A percentile compares a stretch with the other conserved stretches of the same genome.
These are phyloP conservation scores for Leptographium wingfieldii DNA, from an alignment of 2,329 filamentous ascomycete species.

Conservation along the genomic window DNA sequence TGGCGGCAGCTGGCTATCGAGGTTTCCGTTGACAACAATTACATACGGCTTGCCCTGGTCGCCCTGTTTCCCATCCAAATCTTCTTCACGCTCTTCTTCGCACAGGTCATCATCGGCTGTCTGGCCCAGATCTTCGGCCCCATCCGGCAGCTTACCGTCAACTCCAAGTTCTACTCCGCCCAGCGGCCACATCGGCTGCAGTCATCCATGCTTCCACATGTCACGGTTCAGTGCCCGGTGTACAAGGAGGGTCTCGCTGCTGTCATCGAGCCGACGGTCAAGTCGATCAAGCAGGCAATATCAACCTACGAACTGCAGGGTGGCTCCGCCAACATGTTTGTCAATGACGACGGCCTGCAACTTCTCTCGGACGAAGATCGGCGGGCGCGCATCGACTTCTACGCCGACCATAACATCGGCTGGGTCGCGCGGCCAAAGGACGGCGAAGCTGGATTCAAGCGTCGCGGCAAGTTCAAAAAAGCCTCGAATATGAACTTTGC, in stretches of 20 bases:
- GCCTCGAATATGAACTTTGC: constrained; percentile 64
- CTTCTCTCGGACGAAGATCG: constrained; percentile 50
- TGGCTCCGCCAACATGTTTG: constrained; percentile 65
- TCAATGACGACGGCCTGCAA: constrained; percentile 66
- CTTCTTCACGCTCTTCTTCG: constrained; percentile 75
- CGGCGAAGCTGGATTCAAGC: constrained; percentile 47
- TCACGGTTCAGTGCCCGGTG: constrained; percentile 77
- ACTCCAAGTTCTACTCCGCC: constrained; percentile 75
- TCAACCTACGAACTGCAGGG: constrained; percentile 66
- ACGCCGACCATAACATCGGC: constrained; percentile 55
- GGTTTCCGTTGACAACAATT: constrained; percentile 50
- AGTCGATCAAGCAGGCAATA: constrained; percentile 66
- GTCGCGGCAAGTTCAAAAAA: constrained; percentile 57
- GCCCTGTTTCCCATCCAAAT: constrained; percentile 57
- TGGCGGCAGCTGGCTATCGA: constrained; percentile 59
- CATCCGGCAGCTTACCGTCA: constrained; percentile 56
- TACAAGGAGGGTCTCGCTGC: constrained; percentile 71
- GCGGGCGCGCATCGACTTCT: constrained; percentile 52
- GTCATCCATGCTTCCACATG: constrained; percentile 47
- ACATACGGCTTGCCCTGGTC: constrained; percentile 50
- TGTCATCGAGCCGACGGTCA: constrained; percentile 67
- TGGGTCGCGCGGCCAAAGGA: constrained; percentile 56
- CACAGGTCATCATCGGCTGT: constrained; percentile 64
- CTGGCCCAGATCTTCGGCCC: constrained; percentile 66
- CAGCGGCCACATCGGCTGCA: constrained; percentile 51